Conservation (phyloP, 1,284 basidiomycete species). For the Cutaneotrichosporon sp. region DNA sequence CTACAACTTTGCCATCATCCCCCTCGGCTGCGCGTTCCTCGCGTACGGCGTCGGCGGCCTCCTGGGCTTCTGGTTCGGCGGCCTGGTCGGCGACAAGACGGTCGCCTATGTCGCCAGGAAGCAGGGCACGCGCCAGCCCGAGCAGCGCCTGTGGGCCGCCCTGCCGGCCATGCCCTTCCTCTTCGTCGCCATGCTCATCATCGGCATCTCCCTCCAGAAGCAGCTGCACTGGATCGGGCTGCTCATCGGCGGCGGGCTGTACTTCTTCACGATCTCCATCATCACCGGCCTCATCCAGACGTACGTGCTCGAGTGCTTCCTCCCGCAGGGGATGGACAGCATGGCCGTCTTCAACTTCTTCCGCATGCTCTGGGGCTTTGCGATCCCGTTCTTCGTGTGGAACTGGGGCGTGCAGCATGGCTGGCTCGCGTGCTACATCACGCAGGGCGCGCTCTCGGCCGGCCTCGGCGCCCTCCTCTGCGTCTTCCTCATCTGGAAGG, state of each 20-base stretch:
- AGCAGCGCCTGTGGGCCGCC: conserved; percentile 49
- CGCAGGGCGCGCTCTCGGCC: conserved; percentile 39
- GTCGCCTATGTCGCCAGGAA: conserved; percentile 40
- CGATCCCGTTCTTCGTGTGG: conserved; percentile 47
- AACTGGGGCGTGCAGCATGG: conserved; percentile 38
- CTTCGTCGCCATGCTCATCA: conserved; percentile 41
- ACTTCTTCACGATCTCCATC: conserved; percentile 42
- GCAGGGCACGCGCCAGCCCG: conserved; percentile 44
- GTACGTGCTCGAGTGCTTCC: conserved; percentile 50
- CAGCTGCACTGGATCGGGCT: conserved; percentile 46
- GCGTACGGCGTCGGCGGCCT: conserved; percentile 46
- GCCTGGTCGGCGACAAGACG: conserved; percentile 43
- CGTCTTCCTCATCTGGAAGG: conserved; percentile 37
- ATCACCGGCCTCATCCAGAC: conserved; percentile 35
- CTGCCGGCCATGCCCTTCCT: conserved; percentile 30
- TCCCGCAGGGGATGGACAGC: conserved; percentile 43
- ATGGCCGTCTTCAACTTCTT: conserved; percentile 53
- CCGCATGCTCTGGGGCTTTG: conserved; percentile 49
- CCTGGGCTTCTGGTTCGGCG: conserved; percentile 49
- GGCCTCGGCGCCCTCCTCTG: conserved; percentile 32
- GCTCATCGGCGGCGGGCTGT: conserved; percentile 46
- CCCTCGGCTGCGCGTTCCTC: conserved; percentile 45
- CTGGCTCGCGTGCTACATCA: conserved; percentile 37
- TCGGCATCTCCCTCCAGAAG: conserved; percentile 39
- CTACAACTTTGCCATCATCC: conserved; percentile 40